These are phyloP conservation scores for Yamadazyma aaseri DNA, from an alignment of 1,139 yeast species.

Conservation along the genomic window DNA sequence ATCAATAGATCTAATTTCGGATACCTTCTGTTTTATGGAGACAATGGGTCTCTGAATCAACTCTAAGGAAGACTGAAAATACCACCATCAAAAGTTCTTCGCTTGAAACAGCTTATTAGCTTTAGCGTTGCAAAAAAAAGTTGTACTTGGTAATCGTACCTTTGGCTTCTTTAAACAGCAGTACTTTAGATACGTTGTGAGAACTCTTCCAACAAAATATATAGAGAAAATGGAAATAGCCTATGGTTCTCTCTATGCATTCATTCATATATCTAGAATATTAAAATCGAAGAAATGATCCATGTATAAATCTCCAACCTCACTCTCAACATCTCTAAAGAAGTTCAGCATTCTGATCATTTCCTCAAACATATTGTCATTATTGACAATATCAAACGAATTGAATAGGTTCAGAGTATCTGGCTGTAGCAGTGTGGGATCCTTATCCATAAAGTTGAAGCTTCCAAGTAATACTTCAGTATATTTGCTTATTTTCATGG, in stretches of 20 bases:
- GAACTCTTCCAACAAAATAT: too few species aligned
- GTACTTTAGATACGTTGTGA: too few species aligned
- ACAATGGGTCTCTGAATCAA: too few species aligned
- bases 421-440: conserved; percentile 1
- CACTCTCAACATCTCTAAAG: neutral
- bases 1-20: too few species aligned
- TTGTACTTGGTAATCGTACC: too few species aligned
- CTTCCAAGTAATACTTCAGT: conserved; percentile 5
- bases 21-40: too few species aligned
- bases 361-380: conserved; percentile 1
- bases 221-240: too few species aligned
- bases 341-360: neutral
- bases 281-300: neutral
- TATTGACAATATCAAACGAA: conserved; percentile 1
- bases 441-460: conserved; percentile 5
- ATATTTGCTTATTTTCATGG: conserved; percentile 4
- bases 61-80: neutral
- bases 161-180: too few species aligned
- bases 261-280: neutral
- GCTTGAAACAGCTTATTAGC: too few species aligned
- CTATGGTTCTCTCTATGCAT: too few species aligned
- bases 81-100: too few species aligned
- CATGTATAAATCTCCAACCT: neutral
- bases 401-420: conserved; percentile 1
- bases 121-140: too few species aligned